Base-by-base conservation (phyloP, 106 monocot species). In the Platanthera guangdongensis region DNA sequence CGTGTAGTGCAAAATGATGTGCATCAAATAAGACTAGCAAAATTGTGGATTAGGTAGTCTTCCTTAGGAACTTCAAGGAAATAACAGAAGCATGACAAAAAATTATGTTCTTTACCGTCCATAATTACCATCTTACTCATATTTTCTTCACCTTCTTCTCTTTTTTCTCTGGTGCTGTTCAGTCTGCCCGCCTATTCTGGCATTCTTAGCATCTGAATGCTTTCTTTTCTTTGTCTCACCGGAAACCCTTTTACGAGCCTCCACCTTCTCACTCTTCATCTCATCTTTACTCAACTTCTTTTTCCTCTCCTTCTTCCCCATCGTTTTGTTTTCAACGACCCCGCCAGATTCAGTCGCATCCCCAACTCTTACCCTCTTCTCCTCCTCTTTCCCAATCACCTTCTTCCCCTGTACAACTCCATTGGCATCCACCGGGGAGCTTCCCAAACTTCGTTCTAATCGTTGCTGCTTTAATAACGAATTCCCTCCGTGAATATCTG, bases 311-410 rank as follows among this genome's bases (percentile, higher is more conserved):
- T 59, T 47, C 54, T 75, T 65, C 76, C 32, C 15, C 75, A 47
- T 18, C 75, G 8, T 53, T 53, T 13, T 53, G 11, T 69, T 25
- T 8, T 18, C 22, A 68, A 32, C 9, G 9, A 68, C 3, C 3
- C 30, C 67, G 30, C 39, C 13, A 68, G 8, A 9, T 68, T 68
- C 67, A 9, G 32, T 32, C 1, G 7, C 67, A 68, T 21, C 8
- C 22, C 15, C 7, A 68, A 68, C 30, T 55, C 28, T 10, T 51
- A 39, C 19, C 50, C 45, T 28, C 77, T 52, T 21, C 48, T 52
- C 32, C n/a, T 76, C 63, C 50, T 74, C 52, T 62, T 51, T 64
- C 32, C 53, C 64, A 32, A 74, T 53, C 60, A 50, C 73, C 45
- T 77, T 54, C 15, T 47, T 64, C 50, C 47, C 50, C 4, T 50